These are phyloP conservation scores for Fusarium sp. DNA, from an alignment of 2,329 filamentous ascomycete species.

Conservation along the genomic window DNA sequence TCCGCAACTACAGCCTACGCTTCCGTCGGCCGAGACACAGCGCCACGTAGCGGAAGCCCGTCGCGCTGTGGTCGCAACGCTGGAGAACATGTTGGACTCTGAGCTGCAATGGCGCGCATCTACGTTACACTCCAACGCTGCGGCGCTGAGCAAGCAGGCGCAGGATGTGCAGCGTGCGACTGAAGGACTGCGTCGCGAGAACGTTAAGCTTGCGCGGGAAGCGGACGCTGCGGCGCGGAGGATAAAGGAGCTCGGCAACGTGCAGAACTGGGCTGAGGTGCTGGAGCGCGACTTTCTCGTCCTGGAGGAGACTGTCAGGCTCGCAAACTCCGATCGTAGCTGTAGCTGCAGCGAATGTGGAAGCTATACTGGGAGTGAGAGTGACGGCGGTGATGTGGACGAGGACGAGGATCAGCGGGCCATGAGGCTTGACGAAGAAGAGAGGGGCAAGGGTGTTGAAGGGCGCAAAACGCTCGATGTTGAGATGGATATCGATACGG, in stretches of 20 bases:
- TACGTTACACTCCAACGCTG: constrained; percentile 74
- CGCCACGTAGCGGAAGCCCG: constrained; percentile 66
- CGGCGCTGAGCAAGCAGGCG: constrained; percentile 73
- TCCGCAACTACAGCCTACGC: constrained; percentile 46
- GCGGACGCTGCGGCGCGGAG: constrained; percentile 69
- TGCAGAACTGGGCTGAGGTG: constrained; percentile 90
- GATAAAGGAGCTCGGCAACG: constrained; percentile 81
- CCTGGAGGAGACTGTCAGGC: constrained; percentile 70
- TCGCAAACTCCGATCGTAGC: constrained; percentile 55
- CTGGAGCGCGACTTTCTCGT: constrained; percentile 74
- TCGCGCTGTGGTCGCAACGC: constrained; percentile 66
- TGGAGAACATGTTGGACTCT: constrained; percentile 75
- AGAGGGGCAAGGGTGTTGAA: constrained; percentile 16
- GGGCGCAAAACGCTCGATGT: constrained; percentile 22
- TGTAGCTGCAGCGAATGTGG: constrained; percentile 54
- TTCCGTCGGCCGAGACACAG: constrained; percentile 55
- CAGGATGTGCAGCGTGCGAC: constrained; percentile 70
- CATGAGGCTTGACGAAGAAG: constrained; percentile 32
- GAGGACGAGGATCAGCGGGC: constrained; percentile 16
- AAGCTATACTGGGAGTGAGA: constrained; percentile 44
- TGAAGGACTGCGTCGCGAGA: constrained; percentile 68
- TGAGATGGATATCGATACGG: constrained; percentile 37
- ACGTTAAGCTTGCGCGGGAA: constrained; percentile 70
- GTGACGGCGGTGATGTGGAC: constrained; percentile 29
- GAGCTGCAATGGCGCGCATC: constrained; percentile 74